These are phyloP conservation scores for Trichophyton equinum DNA, from an alignment of 2,329 filamentous ascomycete species.

Conservation along the genomic window DNA sequence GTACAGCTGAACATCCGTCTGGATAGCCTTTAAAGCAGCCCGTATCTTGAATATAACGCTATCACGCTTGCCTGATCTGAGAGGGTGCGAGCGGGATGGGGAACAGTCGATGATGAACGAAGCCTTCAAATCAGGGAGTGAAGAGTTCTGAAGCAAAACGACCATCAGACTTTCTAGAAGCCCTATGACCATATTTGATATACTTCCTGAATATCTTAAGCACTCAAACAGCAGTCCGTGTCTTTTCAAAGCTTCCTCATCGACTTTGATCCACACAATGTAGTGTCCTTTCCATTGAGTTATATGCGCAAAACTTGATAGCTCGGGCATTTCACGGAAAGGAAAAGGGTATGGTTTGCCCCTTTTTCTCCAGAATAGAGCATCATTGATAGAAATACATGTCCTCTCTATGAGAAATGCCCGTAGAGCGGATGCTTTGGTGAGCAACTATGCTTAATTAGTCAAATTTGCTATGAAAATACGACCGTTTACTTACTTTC, in stretches of 20 bases:
- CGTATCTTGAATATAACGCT: neutral
- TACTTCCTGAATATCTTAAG: neutral
- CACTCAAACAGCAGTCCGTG: neutral
- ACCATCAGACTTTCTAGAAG: slow-evolving; percentile 1
- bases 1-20: neutral
- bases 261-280: slow-evolving; percentile 7
- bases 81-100: neutral
- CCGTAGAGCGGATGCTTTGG: neutral
- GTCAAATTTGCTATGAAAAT: neutral
- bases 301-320: slow-evolving; percentile 1
- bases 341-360: neutral
- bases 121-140: neutral
- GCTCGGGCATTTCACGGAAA: slow-evolving; percentile 2
- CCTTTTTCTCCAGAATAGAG: neutral
- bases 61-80: no score
- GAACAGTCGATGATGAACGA: slow-evolving; percentile 5
- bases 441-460: neutral
- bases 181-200: neutral
- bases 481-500: neutral
- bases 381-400: neutral
- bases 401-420: neutral
- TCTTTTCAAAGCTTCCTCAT: slow-evolving; percentile 1
- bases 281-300: neutral
- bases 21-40: neutral
- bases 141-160: neutral